Evolutionary conservation across 2,329 filamentous ascomycete species (phyloP), one percentile per base, ranked within the genome.

Genomic region (Fusarium sp.): DNA sequence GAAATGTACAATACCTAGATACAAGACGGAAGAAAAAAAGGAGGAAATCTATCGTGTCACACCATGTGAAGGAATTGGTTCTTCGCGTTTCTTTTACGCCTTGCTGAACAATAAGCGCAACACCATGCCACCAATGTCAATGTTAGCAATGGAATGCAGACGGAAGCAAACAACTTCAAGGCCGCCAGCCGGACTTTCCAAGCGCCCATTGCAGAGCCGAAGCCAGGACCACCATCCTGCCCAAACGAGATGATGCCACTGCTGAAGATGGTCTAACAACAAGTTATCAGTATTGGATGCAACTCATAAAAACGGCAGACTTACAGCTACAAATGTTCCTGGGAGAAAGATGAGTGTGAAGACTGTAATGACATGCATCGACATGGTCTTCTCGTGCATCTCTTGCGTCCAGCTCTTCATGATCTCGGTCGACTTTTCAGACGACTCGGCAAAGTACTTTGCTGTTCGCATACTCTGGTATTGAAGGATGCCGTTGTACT

Each of bases 341-440:
- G 88, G 87, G 2, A 89, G 79, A 73, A 88, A 84, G 48, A 88
- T 83, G 30, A 89, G 82, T 67, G 87, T 84, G 73, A 85, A 89
- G 11, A 79, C 67, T 27, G 66, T 68, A 27, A 68, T 68, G 52
- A 68, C 60, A 30, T 68, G 66, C 66, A 68, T 68, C n/a, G 66
- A 68, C 27, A 60, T 64, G 34, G 66, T 68, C 60, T 68, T 68
- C 27, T 68, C 34, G 14, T 68, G 66, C 66, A 68, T 68, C 11
- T 68, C 11, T 11, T 43, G 35, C 2, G 66, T 68, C 52, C 66
- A 68, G 4, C 50, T 4, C 20, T 65, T 54, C 52, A 68, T 68
- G 25, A 60, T 59, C 3, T 43, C 41, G n/a, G 66, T 41, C 18
- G 66, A 68, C 14, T 37, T 20, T 43, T 43, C 52, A n/a, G 66